Conservation (phyloP, 768 basidiomycete genomes). For the Asterophora parasitica region DNA sequence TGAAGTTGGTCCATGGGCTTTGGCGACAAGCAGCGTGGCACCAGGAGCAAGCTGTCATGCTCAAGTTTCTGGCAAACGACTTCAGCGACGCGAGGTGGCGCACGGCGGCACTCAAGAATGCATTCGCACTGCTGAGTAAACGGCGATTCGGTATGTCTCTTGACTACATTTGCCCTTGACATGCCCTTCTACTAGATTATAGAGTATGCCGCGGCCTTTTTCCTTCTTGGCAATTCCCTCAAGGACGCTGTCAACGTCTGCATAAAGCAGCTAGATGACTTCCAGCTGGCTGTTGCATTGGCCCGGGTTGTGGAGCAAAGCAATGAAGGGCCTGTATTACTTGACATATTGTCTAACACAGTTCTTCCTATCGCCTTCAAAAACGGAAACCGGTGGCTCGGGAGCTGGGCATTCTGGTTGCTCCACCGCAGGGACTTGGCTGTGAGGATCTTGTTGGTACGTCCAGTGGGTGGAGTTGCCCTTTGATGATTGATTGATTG, state of each 20-base stretch:
- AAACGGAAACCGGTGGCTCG: conserved; percentile 89
- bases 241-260: conserved; percentile 93
- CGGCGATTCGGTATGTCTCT: conserved; percentile 83
- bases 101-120: conserved; percentile 94
- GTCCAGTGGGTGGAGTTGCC: conserved; percentile 21
- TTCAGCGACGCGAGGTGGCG: conserved; percentile 82
- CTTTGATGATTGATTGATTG: neutral
- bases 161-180: neutral
- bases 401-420: conserved; percentile 96
- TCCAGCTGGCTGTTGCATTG: conserved; percentile 85
- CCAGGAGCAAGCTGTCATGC: conserved; percentile 81
- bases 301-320: conserved; percentile 81
- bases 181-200: neutral
- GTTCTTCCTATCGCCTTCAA: conserved; percentile 83
- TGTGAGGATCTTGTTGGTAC: conserved; percentile 83
- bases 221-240: conserved; percentile 82
- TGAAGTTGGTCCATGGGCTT: conserved; percentile 86
- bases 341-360: conserved; percentile 61
- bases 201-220: conserved; percentile 99
- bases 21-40: conserved; percentile 97
- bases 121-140: conserved; percentile 87
- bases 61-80: conserved; percentile 90
- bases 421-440: conserved; percentile 84
- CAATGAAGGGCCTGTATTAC: conserved; percentile 75
- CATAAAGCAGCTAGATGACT: conserved; percentile 80